Conservation (phyloP, 148 eudicot species). For the Limonium bicolor region DNA sequence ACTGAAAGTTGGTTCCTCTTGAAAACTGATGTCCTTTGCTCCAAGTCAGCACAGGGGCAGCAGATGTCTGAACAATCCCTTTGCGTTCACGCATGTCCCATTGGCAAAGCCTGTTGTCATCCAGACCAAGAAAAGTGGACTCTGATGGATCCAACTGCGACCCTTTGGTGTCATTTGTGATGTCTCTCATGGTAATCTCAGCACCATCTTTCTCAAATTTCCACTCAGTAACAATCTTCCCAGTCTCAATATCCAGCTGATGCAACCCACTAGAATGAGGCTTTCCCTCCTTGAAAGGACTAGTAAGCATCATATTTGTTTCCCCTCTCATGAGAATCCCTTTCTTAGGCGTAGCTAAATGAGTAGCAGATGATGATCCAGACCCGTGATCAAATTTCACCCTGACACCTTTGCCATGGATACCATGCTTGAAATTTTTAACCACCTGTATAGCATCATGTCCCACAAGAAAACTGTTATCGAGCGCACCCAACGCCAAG, state of each 20-base stretch:
- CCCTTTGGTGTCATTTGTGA: conserved; percentile 66
- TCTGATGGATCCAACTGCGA: conserved; percentile 83
- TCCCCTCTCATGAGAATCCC: conserved; percentile 84
- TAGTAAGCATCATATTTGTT: conserved; percentile 87
- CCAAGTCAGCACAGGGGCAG: conserved; percentile 80
- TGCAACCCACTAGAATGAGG: conserved; percentile 59
- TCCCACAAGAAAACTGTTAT: conserved; percentile 80
- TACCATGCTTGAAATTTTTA: conserved; percentile 86
- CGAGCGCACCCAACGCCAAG: conserved; percentile 83
- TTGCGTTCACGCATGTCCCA: conserved; percentile 95
- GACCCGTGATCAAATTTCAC: conserved; percentile 39
- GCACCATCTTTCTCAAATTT: conserved; percentile 85
- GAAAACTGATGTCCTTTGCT: conserved; percentile 87
- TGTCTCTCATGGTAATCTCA: conserved; percentile 81
- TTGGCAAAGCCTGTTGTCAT: conserved; percentile 74
- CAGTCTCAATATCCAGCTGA: conserved; percentile 87
- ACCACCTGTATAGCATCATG: conserved; percentile 77
- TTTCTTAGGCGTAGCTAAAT: conserved; percentile 57
- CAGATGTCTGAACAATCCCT: conserved; percentile 65
- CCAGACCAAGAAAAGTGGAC: conserved; percentile 86
- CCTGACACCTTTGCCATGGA: conserved; percentile 91
- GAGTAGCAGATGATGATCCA: conserved; percentile 5
- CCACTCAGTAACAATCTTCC: conserved; percentile 86
- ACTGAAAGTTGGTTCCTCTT: conserved; percentile 84
- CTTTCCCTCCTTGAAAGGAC: conserved; percentile 61